These are phyloP conservation scores for Musa beccarii DNA, from an alignment of 176 grass and related monocot genomes.

Conservation along the genomic window DNA sequence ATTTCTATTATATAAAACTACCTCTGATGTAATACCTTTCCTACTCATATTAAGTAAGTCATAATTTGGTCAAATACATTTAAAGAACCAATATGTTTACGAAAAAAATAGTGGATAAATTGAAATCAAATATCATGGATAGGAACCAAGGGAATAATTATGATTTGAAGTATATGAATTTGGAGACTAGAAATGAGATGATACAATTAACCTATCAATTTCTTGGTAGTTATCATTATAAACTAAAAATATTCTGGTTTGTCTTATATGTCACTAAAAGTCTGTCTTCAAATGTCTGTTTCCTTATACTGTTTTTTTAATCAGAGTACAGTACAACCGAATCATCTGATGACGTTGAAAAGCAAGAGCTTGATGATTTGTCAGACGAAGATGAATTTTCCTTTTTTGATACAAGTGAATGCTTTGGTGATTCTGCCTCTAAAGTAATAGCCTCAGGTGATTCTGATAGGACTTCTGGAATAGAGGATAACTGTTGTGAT, in stretches of 20 bases:
- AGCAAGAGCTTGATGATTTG: slow-evolving; percentile 61
- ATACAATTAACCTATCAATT: not conserved
- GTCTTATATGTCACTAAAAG: not conserved
- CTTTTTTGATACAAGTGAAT: slow-evolving; percentile 82
- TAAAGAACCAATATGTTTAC: no score
- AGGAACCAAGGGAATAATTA: no score
- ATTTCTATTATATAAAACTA: no score
- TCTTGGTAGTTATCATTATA: not conserved
- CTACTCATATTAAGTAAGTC: no score
- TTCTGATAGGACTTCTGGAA: not conserved
- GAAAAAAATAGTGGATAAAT: no score
- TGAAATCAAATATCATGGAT: no score
- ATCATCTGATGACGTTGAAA: slow-evolving; percentile 76
- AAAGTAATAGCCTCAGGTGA: slow-evolving; percentile 25
- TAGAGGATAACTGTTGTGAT: not conserved
- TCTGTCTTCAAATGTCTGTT: not conserved
- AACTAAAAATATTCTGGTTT: no score
- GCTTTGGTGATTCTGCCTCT: slow-evolving; percentile 48
- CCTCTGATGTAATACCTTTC: no score
- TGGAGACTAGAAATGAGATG: no score
- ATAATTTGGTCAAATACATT: no score
- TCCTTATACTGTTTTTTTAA: slow-evolving; percentile 10
- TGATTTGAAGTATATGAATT: no score
- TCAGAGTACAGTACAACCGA: slow-evolving; percentile 93
- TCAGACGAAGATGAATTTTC: slow-evolving; percentile 58